Conservation (phyloP, 148 eudicot genomes). For the Chenopodium album region DNA sequence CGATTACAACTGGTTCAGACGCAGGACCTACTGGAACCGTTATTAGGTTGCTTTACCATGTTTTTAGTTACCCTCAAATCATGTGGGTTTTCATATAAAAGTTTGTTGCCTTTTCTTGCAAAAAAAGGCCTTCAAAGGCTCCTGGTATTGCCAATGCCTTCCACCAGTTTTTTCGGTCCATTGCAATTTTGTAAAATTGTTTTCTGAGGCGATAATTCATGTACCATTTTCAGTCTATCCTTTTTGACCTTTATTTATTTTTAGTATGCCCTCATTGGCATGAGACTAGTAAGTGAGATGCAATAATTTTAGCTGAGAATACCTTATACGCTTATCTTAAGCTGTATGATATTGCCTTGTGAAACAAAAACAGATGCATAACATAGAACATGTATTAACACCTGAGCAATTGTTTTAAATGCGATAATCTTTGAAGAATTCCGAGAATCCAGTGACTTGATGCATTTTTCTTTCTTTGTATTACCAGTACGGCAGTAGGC, state of each 20-base stretch:
- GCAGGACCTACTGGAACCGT: conserved; percentile 83
- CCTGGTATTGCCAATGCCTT: background rate
- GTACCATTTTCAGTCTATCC: conserved; percentile 1
- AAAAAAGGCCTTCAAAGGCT: conserved; percentile 13
- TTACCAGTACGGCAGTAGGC: no score
- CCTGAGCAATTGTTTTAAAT: background rate
- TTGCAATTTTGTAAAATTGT: conserved; percentile 19
- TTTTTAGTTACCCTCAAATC: background rate
- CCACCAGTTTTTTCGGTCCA: conserved; percentile 1
- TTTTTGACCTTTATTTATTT: background rate
- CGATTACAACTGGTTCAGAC: conserved; percentile 98
- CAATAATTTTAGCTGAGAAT: conserved; percentile 1
- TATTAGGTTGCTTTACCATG: conserved; percentile 44
- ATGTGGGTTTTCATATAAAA: conserved; percentile 14
- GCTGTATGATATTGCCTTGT: background rate
- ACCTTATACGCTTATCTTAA: background rate
- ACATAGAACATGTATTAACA: background rate
- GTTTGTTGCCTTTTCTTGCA: conserved; percentile 17
- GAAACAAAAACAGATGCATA: background rate
- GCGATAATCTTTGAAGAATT: background rate
- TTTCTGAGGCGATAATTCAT: conserved; percentile 19
- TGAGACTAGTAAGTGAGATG: background rate
- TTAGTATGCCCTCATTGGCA: background rate
- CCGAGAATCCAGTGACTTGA: background rate
- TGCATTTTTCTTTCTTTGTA: no score